Evolutionary conservation across 805 yeast species (phyloP), one percentile per base, ranked within the genome.

Genomic region (Candida nemodendra): DNA sequence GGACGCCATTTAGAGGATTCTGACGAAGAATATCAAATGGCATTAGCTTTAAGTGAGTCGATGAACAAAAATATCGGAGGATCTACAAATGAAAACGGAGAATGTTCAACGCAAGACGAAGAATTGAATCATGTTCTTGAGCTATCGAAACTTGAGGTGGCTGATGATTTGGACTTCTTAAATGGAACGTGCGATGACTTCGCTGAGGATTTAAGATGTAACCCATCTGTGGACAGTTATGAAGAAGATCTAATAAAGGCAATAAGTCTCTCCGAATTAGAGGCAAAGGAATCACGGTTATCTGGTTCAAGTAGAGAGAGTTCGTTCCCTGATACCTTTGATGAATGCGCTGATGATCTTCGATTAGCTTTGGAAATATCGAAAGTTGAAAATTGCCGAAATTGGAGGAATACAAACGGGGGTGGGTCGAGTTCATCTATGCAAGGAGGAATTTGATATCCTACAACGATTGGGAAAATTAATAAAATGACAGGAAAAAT

Each of bases 1-100:
- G 81, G 81, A 2, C 52, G 53, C 13, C 53, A 53, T 3, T 49
- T 52, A 12, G 56, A 53, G 4, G 71, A 66, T 35, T 68, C 68
- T 5, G 64, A 60, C 24, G 74, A 69, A 19, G 70, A 67, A 39
- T 45, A 67, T 18, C 58, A 63, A 18, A 50, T 69, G 48, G 76
- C 74, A 1, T 37, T 72, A 30, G 76, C 76, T 4, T 41, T 73
- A 45, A 63, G 66, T 42, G 58, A 52, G 25, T 62, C 65, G 18
- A 22, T 54, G 32, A 50, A 44, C 24, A 40, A 35, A 19, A 29
- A 22, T 16, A 30, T 32, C 8, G 31, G 25, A 11, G 38, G 34
- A 15, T 16, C 18, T 17, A 17, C 38, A 23, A 24, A 22, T 27
- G 30, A 35, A 21, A 15, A 11, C 11, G 30, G 4, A 11, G 25